These are phyloP conservation scores for Zoysia matrella DNA, from an alignment of 202 grass and related monocot genomes.

Conservation along the genomic window DNA sequence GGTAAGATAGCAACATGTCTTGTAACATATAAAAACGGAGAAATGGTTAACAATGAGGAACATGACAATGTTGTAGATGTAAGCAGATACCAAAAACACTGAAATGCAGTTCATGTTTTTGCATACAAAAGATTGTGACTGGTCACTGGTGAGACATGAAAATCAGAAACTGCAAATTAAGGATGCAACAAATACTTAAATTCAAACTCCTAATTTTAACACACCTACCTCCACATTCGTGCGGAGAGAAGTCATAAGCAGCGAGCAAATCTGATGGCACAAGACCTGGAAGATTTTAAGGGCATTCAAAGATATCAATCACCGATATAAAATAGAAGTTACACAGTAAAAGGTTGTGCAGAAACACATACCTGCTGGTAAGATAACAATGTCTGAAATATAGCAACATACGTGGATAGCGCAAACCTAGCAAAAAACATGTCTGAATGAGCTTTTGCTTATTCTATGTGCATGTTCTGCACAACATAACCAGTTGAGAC, in stretches of 20 bases:
- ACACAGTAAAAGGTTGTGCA: conserved; percentile 27
- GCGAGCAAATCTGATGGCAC: conserved; percentile 94
- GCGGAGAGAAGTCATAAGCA: conserved; percentile 98
- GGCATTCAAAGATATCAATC: conserved; percentile 21
- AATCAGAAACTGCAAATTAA: conserved; percentile 29
- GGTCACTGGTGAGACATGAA: neutral
- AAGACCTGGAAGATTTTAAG: conserved; percentile 71
- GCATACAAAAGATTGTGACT: conserved; percentile 8
- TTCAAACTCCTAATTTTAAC: conserved; percentile 24
- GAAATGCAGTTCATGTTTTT: neutral
- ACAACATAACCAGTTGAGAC: neutral
- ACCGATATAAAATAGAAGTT: conserved; percentile 32
- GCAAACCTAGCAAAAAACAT: conserved; percentile 76
- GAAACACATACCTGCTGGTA: conserved; percentile 83
- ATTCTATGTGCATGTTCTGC: conserved; percentile 20
- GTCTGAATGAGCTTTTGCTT: conserved; percentile 21
- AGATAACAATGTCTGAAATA: conserved; percentile 76
- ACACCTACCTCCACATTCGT: conserved; percentile 88
- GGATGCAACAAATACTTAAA: conserved; percentile 15
- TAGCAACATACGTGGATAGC: conserved; percentile 85
- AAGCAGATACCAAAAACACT: conserved; percentile 23
- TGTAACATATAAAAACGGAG: neutral
- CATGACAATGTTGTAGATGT: conserved; percentile 2
- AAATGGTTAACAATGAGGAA: too few relatives aligned
- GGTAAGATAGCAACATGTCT: neutral